Percentiles rank a stretch among this genome's conserved stretches.
These are phyloP conservation scores for Candida neerlandica DNA, from an alignment of 1,139 yeast genomes.

Conservation along the genomic window DNA sequence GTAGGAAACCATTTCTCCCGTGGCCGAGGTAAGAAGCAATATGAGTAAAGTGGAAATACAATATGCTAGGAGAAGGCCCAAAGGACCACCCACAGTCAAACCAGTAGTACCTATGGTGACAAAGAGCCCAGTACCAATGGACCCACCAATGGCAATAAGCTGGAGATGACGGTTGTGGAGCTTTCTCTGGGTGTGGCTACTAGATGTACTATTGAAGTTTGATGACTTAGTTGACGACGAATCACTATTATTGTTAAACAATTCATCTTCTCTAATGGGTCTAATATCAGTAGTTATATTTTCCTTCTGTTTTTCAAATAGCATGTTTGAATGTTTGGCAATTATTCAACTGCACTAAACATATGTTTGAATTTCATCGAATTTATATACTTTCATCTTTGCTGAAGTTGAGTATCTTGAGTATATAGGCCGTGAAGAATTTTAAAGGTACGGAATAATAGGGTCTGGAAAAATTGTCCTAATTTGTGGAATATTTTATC, in stretches of 20 bases:
- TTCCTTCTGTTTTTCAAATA: not conserved
- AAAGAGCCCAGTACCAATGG: slow-evolving; percentile 67
- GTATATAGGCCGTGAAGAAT: too few species aligned
- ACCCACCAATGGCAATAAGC: slow-evolving; percentile 66
- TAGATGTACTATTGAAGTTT: too few species aligned
- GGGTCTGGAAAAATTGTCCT: not conserved
- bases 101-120: slow-evolving; percentile 47
- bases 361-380: not conserved
- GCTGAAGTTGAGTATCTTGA: not conserved
- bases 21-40: slow-evolving; percentile 63
- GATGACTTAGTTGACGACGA: not conserved
- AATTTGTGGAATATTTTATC: not conserved
- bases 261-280: not conserved
- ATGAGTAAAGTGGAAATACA: slow-evolving; percentile 53
- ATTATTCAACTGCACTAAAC: not conserved
- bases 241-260: not conserved
- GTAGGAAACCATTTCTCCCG: slow-evolving; percentile 84
- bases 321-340: not conserved
- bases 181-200: slow-evolving; percentile 7
- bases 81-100: slow-evolving; percentile 49
- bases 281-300: not conserved
- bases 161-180: slow-evolving; percentile 54
- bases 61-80: slow-evolving; percentile 46
- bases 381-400: not conserved
- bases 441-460: not conserved